Evolutionary conservation across 139 green algal species (phyloP).

Genomic region (Pleodorina starrii): DNA sequence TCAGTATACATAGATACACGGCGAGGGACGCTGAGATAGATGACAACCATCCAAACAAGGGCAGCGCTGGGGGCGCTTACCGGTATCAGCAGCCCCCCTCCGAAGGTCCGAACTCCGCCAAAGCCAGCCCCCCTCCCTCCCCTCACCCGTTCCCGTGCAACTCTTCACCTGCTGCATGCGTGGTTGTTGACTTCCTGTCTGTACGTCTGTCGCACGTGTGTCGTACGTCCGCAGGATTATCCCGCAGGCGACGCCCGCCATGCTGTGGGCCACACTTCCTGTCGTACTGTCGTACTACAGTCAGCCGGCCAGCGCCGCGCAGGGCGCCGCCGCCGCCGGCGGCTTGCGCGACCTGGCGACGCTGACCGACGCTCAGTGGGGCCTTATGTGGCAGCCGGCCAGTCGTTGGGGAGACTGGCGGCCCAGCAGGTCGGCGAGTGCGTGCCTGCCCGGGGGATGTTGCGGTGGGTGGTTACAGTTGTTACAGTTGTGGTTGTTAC

Average conservation of each 20-base stretch:
- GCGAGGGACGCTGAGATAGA: no score
- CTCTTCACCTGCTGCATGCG: no score
- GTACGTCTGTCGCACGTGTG: no score
- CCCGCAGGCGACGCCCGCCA: not conserved
- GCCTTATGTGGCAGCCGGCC: constrained; percentile 36
- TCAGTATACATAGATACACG: not conserved
- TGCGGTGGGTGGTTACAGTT: not conserved
- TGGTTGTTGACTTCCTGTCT: no score
- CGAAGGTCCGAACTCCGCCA: no score
- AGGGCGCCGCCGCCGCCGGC: not conserved
- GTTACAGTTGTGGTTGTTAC: no score
- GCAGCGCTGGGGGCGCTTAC: no score
- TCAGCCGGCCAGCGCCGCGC: not conserved
- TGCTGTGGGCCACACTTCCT: constrained; percentile 20
- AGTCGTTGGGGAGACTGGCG: not conserved
- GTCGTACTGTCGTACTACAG: constrained; percentile 30
- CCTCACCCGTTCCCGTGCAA: no score
- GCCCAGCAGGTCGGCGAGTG: constrained; percentile 10
- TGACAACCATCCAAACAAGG: no score
- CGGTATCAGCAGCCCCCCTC: no score
- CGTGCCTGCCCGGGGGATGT: no score
- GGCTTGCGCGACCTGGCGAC: not conserved
- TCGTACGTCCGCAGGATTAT: not conserved
- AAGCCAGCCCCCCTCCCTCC: no score
- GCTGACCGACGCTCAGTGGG: constrained; percentile 33